Conservation (phyloP, 768 basidiomycete genomes). For the Rhizopogon roseolus region DNA sequence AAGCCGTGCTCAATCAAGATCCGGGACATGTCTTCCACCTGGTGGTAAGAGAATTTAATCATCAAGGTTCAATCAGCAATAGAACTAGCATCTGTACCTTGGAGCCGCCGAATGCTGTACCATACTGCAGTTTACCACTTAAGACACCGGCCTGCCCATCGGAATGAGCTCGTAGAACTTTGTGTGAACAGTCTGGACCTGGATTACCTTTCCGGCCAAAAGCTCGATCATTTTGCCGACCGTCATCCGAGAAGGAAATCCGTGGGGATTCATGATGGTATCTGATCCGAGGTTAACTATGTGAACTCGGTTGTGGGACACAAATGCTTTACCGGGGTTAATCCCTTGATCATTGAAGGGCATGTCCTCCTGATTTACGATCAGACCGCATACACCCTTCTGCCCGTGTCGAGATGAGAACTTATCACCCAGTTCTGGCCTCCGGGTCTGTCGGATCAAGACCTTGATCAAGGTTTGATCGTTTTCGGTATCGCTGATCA, state of each 20-base stretch:
- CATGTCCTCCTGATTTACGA: constrained; percentile 99
- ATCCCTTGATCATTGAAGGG: constrained; percentile 99
- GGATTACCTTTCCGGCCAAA: constrained; percentile 80
- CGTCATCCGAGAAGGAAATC: constrained; percentile 98
- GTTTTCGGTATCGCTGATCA: constrained; percentile 95
- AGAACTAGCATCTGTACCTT: constrained; percentile 49
- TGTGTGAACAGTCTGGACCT: not conserved
- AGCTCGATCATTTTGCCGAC: constrained; percentile 99
- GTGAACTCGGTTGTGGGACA: constrained; percentile 4
- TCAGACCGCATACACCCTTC: constrained; percentile 97
- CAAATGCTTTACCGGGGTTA: constrained; percentile 61
- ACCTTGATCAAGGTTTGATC: constrained; percentile 97
- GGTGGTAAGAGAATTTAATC: constrained; percentile 5
- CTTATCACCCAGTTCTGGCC: constrained; percentile 97
- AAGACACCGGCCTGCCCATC: constrained; percentile 77
- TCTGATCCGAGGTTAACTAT: constrained; percentile 42
- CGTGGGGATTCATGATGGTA: constrained; percentile 99
- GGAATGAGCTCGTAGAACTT: not conserved
- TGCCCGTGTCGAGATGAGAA: constrained; percentile 98
- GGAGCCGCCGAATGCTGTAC: constrained; percentile 96
- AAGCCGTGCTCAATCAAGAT: constrained; percentile 94
- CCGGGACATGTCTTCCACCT: constrained; percentile 98
- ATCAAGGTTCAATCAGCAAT: constrained; percentile 2
- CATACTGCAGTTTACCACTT: constrained; percentile 85
- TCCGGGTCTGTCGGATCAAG: constrained; percentile 91